These are phyloP conservation scores for Periconia macrospinosa DNA, from an alignment of 2,329 filamentous ascomycete species.

Conservation along the genomic window DNA sequence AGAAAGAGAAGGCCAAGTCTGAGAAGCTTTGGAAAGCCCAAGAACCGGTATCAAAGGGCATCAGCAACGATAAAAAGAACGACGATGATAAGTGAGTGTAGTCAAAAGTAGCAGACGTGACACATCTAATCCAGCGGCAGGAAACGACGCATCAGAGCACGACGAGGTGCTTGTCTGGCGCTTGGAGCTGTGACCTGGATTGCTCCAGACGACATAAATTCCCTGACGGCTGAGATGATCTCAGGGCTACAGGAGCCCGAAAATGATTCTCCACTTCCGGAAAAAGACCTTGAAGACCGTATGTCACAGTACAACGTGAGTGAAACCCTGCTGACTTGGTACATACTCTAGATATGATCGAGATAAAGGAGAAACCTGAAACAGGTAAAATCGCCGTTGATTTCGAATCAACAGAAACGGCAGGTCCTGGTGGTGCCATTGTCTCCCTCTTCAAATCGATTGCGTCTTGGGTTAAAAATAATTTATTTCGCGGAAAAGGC, in stretches of 20 bases:
- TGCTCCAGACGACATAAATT: neutral
- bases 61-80: neutral
- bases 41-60: neutral
- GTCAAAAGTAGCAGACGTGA: neutral
- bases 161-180: constrained; percentile 7
- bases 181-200: constrained; percentile 5
- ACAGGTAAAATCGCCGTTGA: no score
- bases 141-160: constrained; percentile 3
- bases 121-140: neutral
- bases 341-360: neutral
- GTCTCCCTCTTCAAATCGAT: neutral
- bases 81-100: neutral
- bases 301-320: neutral
- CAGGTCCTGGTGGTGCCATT: neutral
- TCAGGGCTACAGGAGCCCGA: constrained; percentile 4
- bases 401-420: neutral
- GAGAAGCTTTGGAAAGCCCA: neutral
- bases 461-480: neutral
- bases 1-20: constrained; percentile 4
- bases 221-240: constrained; percentile 1
- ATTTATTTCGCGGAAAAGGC: neutral
- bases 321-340: neutral
- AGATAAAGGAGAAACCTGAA: neutral
- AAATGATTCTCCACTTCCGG: constrained; percentile 1
- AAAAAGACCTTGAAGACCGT: constrained; percentile 2